A percentile compares a stretch with the other conserved stretches of the same genome.
Evolutionary conservation across 2,329 filamentous ascomycete genomes (phyloP).

Genomic region (Arthrocladium fulminans): DNA sequence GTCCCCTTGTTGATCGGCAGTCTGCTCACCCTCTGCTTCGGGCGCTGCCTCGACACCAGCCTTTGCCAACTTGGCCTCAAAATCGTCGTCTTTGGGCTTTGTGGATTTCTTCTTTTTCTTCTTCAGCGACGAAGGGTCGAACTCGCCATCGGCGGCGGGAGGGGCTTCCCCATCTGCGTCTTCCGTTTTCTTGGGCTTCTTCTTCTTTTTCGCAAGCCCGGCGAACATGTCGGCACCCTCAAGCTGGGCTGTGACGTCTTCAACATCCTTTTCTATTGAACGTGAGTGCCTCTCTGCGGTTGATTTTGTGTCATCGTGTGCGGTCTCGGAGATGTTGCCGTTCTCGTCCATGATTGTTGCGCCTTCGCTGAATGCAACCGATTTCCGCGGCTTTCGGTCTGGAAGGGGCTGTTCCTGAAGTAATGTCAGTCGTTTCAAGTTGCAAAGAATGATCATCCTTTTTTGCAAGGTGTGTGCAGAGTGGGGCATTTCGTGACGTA

Average conservation of each 20-base stretch:
- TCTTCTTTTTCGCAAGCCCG: conserved; percentile 66
- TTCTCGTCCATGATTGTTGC: conserved; percentile 81
- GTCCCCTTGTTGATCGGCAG: conserved; percentile 52
- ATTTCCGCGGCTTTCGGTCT: conserved; percentile 74
- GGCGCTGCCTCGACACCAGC: conserved; percentile 49
- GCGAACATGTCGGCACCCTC: conserved; percentile 48
- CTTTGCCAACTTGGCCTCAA: conserved; percentile 57
- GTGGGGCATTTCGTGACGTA: conserved; percentile 11
- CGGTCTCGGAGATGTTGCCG: conserved; percentile 68
- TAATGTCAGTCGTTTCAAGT: conserved; percentile 23
- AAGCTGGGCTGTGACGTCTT: conserved; percentile 48
- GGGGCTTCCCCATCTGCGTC: conserved; percentile 40
- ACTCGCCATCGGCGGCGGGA: conserved; percentile 51
- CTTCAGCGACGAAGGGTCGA: conserved; percentile 59
- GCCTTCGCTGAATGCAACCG: conserved; percentile 85
- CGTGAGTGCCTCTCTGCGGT: conserved; percentile 66
- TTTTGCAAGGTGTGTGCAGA: not conserved
- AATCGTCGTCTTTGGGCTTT: conserved; percentile 54
- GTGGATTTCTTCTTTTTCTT: conserved; percentile 81
- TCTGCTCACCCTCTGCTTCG: conserved; percentile 33
- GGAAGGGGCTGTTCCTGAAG: conserved; percentile 20
- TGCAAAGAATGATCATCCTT: not conserved
- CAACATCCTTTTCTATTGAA: conserved; percentile 47
- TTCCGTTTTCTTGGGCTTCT: conserved; percentile 53
- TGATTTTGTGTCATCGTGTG: conserved; percentile 54